A percentile compares a stretch with the other conserved stretches of the same genome.
phyloP scores from a whole-genome alignment of 2,329 filamentous ascomycete genomes.

The Teratosphaeria destructans region DNA sequence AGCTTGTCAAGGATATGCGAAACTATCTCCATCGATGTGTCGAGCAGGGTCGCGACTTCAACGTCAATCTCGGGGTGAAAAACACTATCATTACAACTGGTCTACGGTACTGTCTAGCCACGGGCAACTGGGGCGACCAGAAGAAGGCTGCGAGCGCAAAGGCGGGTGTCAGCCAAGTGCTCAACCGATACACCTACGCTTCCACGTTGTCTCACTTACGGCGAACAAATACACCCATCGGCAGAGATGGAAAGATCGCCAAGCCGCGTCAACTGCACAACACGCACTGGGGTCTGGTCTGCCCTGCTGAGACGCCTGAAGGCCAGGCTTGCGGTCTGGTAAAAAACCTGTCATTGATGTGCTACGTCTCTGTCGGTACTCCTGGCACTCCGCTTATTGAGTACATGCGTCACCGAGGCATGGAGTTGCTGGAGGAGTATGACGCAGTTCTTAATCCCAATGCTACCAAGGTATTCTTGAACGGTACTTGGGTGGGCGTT shows the following conservation, averaged over 20 bases:
- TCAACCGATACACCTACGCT: conserved; percentile 95
- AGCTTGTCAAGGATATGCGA: conserved; percentile 83
- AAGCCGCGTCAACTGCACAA: conserved; percentile 97
- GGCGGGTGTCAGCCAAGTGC: conserved; percentile 92
- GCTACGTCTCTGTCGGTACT: conserved; percentile 91
- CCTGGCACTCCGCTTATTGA: conserved; percentile 83
- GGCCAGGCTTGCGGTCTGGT: conserved; percentile 96
- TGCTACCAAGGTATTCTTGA: conserved; percentile 95
- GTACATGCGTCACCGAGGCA: conserved; percentile 90
- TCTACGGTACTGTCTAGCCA: conserved; percentile 91
- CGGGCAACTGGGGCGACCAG: conserved; percentile 98
- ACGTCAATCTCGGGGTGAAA: conserved; percentile 82
- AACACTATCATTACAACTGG: conserved; percentile 84
- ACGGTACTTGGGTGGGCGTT: conserved; percentile 95
- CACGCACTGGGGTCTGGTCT: conserved; percentile 96
- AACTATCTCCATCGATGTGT: conserved; percentile 88
- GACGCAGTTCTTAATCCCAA: conserved; percentile 58
- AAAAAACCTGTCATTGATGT: conserved; percentile 97
- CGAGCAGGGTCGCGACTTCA: conserved; percentile 80
- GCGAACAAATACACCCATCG: conserved; percentile 94
- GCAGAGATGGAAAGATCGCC: conserved; percentile 93
- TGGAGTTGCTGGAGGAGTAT: conserved; percentile 96
- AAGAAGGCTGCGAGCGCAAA: conserved; percentile 95
- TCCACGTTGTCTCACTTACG: conserved; percentile 95
- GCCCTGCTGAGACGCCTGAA: conserved; percentile 94